Conservation (phyloP, 805 yeast genomes). For the Candida chilensis region DNA sequence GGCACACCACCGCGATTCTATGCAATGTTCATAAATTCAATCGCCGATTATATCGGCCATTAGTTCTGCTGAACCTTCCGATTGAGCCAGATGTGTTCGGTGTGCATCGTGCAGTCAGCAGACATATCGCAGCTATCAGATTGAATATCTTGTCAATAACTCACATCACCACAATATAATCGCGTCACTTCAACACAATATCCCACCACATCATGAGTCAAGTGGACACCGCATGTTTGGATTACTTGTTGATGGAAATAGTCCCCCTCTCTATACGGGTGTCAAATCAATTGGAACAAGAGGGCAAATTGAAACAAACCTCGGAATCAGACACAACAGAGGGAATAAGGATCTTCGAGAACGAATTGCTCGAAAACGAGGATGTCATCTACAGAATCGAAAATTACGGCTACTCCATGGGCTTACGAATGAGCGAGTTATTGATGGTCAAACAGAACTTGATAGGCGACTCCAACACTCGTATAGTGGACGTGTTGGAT, state of each 20-base stretch:
- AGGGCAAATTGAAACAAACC: conserved; percentile 6
- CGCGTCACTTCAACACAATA: too few species aligned
- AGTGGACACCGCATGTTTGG: conserved; percentile 49
- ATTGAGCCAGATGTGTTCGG: too few species aligned
- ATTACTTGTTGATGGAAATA: conserved; percentile 64
- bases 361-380: conserved; percentile 24
- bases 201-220: too few species aligned
- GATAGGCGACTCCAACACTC: conserved; percentile 16
- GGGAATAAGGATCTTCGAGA: conserved; percentile 27
- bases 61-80: too few species aligned
- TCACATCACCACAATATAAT: too few species aligned
- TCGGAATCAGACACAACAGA: conserved; percentile 18
- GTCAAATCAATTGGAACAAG: conserved; percentile 31
- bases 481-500: conserved; percentile 53
- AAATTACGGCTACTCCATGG: conserved; percentile 61
- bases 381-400: conserved; percentile 56
- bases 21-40: too few species aligned
- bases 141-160: too few species aligned
- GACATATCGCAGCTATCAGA: too few species aligned
- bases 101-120: too few species aligned
- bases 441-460: conserved; percentile 28
- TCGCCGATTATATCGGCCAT: too few species aligned
- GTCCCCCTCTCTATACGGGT: conserved; percentile 67
- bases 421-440: conserved; percentile 44
- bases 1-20: too few species aligned